Base-by-base conservation (phyloP, 179 eudicot species). In the Carnegiea gigantea region DNA sequence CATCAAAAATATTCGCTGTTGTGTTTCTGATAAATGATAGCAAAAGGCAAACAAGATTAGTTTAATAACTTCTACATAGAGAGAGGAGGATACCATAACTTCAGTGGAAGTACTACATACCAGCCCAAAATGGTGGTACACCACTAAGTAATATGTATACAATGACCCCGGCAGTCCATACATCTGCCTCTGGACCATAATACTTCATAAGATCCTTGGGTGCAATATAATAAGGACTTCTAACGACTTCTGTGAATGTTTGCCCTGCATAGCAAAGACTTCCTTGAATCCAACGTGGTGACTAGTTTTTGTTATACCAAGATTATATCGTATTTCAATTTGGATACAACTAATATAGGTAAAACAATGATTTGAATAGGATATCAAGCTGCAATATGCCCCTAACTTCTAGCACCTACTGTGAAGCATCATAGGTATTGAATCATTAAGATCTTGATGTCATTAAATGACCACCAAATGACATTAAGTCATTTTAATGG, bases 1-100 rank as follows among this genome's bases (percentile, higher is more conserved):
- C 96, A 88, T 93, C 98, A 28, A 28, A 85, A 93, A 93, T 84
- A 92, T 92, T 75, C 98, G 96, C 77, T 93, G 98, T 78, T 93
- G 94, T n/a, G 96, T 92, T 91, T 93, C 96, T 93, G 93, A 86
- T 81, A 80, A 53, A 80, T 28, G 24, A 64, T 51, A 79, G 64
- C 59, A 72, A 40, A 70, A 43, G 49, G 23, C 49, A 75, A 59
- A 68, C 10, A 24, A 28, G 20, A 68, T 74, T 12, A 38, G 48
- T 40, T 20, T 46, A 36, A 51, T 53, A 65, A 49, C 48, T 57
- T 43, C 46, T 49, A 30, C 38, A 79, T 28, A 28, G 21, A 73
- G 33, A 57, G 49, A 78, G 28, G 23, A 65, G 23, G 24, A 78
- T 83, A 71, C 28, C 24, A 51, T 30, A 65, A 67, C 57, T 21